Evolutionary conservation across 257 asterid species (phyloP).

Genomic region (Sherardia arvensis): DNA sequence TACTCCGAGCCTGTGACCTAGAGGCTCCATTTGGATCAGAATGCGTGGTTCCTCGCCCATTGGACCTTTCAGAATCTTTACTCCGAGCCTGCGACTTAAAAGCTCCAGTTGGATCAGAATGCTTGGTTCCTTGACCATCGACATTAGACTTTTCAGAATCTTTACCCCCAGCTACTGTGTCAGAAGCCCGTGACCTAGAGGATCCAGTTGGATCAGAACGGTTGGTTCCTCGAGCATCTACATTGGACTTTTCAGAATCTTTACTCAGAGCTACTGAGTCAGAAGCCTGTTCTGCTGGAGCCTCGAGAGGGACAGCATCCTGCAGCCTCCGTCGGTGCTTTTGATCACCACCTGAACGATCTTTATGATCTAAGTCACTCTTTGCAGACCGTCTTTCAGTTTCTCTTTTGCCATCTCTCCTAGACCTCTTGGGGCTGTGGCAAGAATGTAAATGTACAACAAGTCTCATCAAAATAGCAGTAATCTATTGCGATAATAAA

Average conservation of each 20-base stretch:
- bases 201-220: conserved; percentile 33
- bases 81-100: too few relatives aligned
- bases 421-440: conserved; percentile 75
- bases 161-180: conserved; percentile 17
- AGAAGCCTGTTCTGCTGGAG: conserved; percentile 26
- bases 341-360: conserved; percentile 32
- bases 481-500: background rate
- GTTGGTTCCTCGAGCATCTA: conserved; percentile 27
- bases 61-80: conserved; percentile 33
- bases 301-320: conserved; percentile 50
- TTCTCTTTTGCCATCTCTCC: conserved; percentile 64
- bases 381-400: conserved; percentile 35
- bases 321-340: conserved; percentile 39
- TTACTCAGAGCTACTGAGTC: conserved; percentile 30
- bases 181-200: conserved; percentile 29
- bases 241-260: conserved; percentile 29
- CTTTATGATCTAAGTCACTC: conserved; percentile 25
- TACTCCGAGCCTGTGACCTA: conserved; percentile 25
- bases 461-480: background rate
- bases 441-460: background rate
- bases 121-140: conserved; percentile 25
- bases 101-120: conserved; percentile 32
- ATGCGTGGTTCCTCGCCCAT: conserved; percentile 28
- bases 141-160: conserved; percentile 31
- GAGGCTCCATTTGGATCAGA: conserved; percentile 40